Percentiles rank a stretch among this genome's conserved stretches.
Conservation (phyloP, 495 filamentous ascomycete genomes). For the Thermochaetoides thermophila region DNA sequence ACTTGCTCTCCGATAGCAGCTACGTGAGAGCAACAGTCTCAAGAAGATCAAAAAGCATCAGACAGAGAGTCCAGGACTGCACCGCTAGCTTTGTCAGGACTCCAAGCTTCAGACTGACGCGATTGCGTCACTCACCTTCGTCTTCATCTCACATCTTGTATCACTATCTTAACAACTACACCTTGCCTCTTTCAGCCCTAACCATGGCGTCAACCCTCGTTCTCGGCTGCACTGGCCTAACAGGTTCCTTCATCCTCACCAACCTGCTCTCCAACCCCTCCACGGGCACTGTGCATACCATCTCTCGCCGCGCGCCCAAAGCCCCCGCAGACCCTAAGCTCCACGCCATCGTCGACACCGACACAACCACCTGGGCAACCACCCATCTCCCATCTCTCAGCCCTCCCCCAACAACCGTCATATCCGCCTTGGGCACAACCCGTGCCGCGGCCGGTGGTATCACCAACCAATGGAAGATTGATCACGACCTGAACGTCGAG, state of each 20-base stretch:
- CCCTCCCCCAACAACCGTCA: constrained; percentile 43
- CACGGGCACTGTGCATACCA: constrained; percentile 35
- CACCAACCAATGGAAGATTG: constrained; percentile 60
- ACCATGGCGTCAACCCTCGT: constrained; percentile 30
- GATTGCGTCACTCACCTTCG: background rate
- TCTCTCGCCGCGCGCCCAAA: constrained; percentile 40
- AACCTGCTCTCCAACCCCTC: constrained; percentile 34
- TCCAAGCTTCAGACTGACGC: too few relatives aligned
- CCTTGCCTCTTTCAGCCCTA: too few relatives aligned
- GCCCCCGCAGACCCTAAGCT: constrained; percentile 35
- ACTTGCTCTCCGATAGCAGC: too few relatives aligned
- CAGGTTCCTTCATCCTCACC: constrained; percentile 41
- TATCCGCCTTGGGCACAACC: constrained; percentile 56
- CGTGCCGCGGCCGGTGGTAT: constrained; percentile 49
- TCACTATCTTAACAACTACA: background rate
- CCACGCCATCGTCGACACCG: constrained; percentile 28
- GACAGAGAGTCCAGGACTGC: too few relatives aligned
- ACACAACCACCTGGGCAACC: constrained; percentile 40
- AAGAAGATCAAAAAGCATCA: too few relatives aligned
- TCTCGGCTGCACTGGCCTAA: constrained; percentile 42
- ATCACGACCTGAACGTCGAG: constrained; percentile 59
- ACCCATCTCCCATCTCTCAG: constrained; percentile 35
- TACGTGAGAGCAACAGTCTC: too few relatives aligned
- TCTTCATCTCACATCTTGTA: background rate
- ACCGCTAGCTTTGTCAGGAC: too few relatives aligned